A percentile compares a stretch with the other conserved stretches of the same genome.
These are phyloP conservation scores for Kodamaea fungicola DNA, from an alignment of 1,139 yeast species.

Conservation along the genomic window DNA sequence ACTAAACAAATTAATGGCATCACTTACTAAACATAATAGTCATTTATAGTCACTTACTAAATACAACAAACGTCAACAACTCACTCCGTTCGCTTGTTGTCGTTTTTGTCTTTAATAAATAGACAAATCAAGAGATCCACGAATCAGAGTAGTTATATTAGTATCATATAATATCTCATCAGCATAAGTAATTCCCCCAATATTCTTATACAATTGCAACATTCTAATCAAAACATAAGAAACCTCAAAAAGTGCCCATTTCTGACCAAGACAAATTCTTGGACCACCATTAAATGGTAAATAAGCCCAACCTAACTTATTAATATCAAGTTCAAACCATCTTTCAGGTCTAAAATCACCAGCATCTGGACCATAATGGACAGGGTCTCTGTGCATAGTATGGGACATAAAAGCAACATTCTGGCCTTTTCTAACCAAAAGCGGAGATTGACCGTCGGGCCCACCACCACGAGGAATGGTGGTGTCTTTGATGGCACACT, in stretches of 20 bases:
- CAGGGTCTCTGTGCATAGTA: constrained; percentile 44
- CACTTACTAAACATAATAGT: too few relatives aligned
- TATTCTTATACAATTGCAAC: constrained; percentile 10
- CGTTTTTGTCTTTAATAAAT: constrained; percentile 1
- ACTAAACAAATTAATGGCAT: too few relatives aligned
- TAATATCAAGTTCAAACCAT: constrained; percentile 38
- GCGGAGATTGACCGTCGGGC: constrained; percentile 36
- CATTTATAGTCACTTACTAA: too few relatives aligned
- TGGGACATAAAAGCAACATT: constrained; percentile 42
- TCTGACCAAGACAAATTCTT: constrained; percentile 60
- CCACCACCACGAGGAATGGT: constrained; percentile 55
- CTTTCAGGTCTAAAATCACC: constrained; percentile 47
- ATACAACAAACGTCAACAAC: too few relatives aligned
- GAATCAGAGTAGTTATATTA: constrained; percentile 17
- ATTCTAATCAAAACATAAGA: constrained; percentile 43
- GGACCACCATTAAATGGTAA: constrained; percentile 63
- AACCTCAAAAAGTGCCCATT: constrained; percentile 56
- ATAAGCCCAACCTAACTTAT: constrained; percentile 48
- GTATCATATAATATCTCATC: neutral
- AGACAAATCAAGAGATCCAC: constrained; percentile 6
- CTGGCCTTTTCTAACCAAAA: constrained; percentile 45
- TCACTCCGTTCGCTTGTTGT: too few relatives aligned
- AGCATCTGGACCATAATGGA: constrained; percentile 49
- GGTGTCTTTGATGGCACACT: constrained; percentile 44
- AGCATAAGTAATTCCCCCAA: constrained; percentile 1